phyloP scores from a whole-genome alignment of 2,329 filamentous ascomycete species.

The Alternaria solani region DNA sequence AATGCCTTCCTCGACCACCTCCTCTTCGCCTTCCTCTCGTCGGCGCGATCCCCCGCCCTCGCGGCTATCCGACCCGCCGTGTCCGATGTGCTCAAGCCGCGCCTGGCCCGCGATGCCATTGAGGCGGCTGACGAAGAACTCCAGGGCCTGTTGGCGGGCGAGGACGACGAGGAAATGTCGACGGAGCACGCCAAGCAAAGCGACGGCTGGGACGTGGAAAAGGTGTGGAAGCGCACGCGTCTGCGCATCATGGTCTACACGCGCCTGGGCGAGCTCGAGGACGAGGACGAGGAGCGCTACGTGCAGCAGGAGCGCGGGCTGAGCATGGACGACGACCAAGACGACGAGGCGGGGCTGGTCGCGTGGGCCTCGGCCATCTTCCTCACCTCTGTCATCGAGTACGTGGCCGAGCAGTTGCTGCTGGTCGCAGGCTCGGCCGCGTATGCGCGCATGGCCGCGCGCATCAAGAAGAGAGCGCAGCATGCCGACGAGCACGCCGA shows the following conservation, averaged over 20 bases:
- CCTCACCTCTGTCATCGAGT: constrained; percentile 91
- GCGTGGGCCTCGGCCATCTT: constrained; percentile 95
- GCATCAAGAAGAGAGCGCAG: constrained; percentile 48
- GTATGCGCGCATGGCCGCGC: constrained; percentile 66
- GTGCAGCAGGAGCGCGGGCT: constrained; percentile 75
- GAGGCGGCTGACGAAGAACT: constrained; percentile 85
- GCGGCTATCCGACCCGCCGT: constrained; percentile 80
- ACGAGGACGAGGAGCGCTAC: constrained; percentile 93
- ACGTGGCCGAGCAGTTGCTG: constrained; percentile 89
- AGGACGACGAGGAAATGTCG: constrained; percentile 59
- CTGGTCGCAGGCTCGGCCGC: constrained; percentile 88
- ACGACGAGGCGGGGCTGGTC: constrained; percentile 60
- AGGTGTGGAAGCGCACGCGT: constrained; percentile 92
- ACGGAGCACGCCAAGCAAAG: constrained; percentile 39
- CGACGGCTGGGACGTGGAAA: constrained; percentile 84
- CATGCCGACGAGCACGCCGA: constrained; percentile 56
- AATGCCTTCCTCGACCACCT: constrained; percentile 95
- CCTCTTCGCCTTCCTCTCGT: constrained; percentile 86
- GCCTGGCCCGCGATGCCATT: constrained; percentile 85
- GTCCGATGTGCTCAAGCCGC: constrained; percentile 84
- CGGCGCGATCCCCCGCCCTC: constrained; percentile 80
- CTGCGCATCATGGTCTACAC: constrained; percentile 98
- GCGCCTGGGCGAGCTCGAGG: constrained; percentile 93
- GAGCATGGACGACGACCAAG: constrained; percentile 61
- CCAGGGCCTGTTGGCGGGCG: constrained; percentile 85